phyloP scores from a whole-genome alignment of 2,329 filamentous ascomycete species.

The Trichoderma aggressivum region DNA sequence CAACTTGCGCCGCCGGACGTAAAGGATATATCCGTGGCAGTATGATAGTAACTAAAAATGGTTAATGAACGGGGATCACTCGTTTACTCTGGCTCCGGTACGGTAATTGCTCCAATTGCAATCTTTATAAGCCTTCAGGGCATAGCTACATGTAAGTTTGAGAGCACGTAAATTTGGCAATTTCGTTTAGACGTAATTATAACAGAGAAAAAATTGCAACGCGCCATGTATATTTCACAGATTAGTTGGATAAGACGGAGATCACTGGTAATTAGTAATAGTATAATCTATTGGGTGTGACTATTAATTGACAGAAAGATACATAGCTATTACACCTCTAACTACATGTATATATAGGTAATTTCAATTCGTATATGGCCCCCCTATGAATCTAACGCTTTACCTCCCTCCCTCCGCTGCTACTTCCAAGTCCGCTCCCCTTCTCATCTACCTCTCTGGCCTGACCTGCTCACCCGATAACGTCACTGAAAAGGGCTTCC shows the following conservation, averaged over 20 bases:
- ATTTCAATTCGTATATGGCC: neutral
- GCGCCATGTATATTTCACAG: neutral
- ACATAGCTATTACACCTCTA: neutral
- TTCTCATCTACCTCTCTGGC: slow-evolving; percentile 90
- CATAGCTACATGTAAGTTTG: neutral
- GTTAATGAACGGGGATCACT: neutral
- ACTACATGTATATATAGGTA: neutral
- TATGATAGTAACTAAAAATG: neutral
- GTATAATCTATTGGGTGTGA: neutral
- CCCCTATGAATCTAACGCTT: slow-evolving; percentile 85
- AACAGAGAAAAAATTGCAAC: neutral
- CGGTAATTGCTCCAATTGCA: neutral
- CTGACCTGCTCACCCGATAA: slow-evolving; percentile 93
- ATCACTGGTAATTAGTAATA: neutral
- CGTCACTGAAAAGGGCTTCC: slow-evolving; percentile 79
- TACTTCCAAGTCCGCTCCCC: slow-evolving; percentile 57
- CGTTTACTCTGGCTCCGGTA: neutral
- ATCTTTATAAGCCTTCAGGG: neutral
- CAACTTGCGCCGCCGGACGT: neutral
- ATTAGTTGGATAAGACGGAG: neutral
- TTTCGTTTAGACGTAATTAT: neutral
- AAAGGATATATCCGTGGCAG: neutral
- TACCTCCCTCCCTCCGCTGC: slow-evolving; percentile 76
- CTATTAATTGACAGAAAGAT: neutral
- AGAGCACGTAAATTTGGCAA: neutral